Base-by-base conservation (phyloP, 2,329 filamentous ascomycete species). In the Fusarium protoensiforme region DNA sequence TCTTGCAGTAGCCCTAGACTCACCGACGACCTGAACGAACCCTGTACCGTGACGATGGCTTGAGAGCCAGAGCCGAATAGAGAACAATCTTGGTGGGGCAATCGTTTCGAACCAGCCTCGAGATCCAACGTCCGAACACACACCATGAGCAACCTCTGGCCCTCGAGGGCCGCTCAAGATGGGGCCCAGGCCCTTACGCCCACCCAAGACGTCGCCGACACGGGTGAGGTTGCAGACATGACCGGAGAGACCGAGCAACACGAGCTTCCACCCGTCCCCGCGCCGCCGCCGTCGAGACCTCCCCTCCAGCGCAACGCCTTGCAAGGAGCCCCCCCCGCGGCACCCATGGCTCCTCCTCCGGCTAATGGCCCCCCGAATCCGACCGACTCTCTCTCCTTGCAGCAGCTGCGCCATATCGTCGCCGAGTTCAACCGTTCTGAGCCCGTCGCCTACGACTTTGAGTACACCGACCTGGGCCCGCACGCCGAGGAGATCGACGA, bases 401-500 rank as follows among this genome's bases (percentile, higher is more conserved):
- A 91, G 69, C 93, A 96, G 82, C 86, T 96, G 58, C 89, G 90
- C 72, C 90, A 90, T 73, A 89, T 95, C 62, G 92, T 95, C 20
- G 89, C 91, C 71, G 93, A 95, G 67, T 91, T 94, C 75, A 92
- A 92, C 18, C 90, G 89, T 72, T 80, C 87, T 60, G 93, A 95
- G 74, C 89, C 92, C 58, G 86, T 88, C 48, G 90, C 91, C 13
- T 99, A 99, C 85, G 95, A 96, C 69, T 99, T 98, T 80, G 90
- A 89, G 72, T 96, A 96, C 83, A 85, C 89, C 29, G 93, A 96
- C 81, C 88, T 89, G 64, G 91, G 92, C 24, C 85, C 90, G 1
- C 92, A 97, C 76, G 91, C 93, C 20, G 94, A 96, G 72, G 96
- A 99, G 85, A 87, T 99, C 56, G 94, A 98, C 80, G 96, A 99